These are phyloP conservation scores for Silene latifolia DNA, from an alignment of 148 eudicot species.

Conservation along the genomic window DNA sequence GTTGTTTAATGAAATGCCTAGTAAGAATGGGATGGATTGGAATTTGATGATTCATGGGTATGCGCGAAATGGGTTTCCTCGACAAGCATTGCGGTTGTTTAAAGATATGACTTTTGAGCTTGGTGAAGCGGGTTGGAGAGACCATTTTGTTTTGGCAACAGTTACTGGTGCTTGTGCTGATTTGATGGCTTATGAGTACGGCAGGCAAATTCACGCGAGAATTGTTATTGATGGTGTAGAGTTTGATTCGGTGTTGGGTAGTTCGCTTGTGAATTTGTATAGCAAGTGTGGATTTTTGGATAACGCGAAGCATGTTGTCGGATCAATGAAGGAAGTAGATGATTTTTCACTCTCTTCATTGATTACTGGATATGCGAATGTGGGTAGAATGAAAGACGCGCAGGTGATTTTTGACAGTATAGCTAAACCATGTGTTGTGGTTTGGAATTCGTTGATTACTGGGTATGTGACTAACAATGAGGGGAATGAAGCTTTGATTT, in stretches of 20 bases:
- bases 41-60: slow-evolving; percentile 82
- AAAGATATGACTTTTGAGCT: slow-evolving; percentile 42
- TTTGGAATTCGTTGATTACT: slow-evolving; percentile 84
- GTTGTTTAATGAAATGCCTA: slow-evolving; percentile 73
- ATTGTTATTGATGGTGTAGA: slow-evolving; percentile 46
- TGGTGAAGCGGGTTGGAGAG: slow-evolving; percentile 34
- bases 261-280: slow-evolving; percentile 79
- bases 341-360: slow-evolving; percentile 79
- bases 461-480: slow-evolving; percentile 52
- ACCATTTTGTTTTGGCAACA: slow-evolving; percentile 63
- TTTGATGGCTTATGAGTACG: slow-evolving; percentile 50
- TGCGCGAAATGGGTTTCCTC: slow-evolving; percentile 45
- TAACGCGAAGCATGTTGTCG: slow-evolving; percentile 40
- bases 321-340: slow-evolving; percentile 43
- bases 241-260: slow-evolving; percentile 66
- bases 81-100: slow-evolving; percentile 63
- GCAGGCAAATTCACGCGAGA: slow-evolving; percentile 75
- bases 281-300: slow-evolving; percentile 75
- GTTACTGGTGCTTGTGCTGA: slow-evolving; percentile 69
- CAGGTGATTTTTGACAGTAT: slow-evolving; percentile 43
- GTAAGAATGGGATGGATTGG: slow-evolving; percentile 68
- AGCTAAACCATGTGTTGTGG: slow-evolving; percentile 44
- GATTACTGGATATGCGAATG: slow-evolving; percentile 71
- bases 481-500: slow-evolving; percentile 40
- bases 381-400: slow-evolving; percentile 64